Evolutionary conservation across 2,329 filamentous ascomycete species (phyloP).

Genomic region (Colletotrichum sublineola): DNA sequence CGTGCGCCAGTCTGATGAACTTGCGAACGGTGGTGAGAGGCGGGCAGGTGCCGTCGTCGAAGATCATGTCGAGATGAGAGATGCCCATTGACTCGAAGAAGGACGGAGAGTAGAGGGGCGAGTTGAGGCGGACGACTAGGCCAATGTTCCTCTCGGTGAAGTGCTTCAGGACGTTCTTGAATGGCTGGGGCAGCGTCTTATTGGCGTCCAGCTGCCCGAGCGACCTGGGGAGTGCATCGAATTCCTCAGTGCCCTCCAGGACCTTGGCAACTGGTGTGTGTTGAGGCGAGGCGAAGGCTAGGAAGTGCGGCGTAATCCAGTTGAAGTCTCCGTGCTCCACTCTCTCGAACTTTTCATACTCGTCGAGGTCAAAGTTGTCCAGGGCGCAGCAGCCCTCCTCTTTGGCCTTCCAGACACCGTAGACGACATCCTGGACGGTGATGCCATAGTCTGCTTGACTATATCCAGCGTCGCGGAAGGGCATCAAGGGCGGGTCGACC

Average conservation of each 20-base stretch:
- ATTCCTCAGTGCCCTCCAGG: conserved; percentile 78
- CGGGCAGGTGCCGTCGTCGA: conserved; percentile 97
- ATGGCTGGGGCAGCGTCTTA: conserved; percentile 82
- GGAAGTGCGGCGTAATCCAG: conserved; percentile 95
- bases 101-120: conserved; percentile 94
- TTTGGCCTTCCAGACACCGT: conserved; percentile 98
- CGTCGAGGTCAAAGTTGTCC: conserved; percentile 94
- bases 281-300: conserved; percentile 96
- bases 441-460: conserved; percentile 97
- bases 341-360: conserved; percentile 95
- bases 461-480: conserved; percentile 97
- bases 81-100: conserved; percentile 97
- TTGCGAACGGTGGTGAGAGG: conserved; percentile 89
- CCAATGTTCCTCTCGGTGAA: conserved; percentile 91
- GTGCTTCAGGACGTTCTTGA: conserved; percentile 95
- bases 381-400: conserved; percentile 92
- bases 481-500: conserved; percentile 97
- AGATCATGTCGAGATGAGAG: conserved; percentile 98
- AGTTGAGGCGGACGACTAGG: conserved; percentile 94
- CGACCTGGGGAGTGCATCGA: conserved; percentile 79
- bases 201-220: conserved; percentile 78
- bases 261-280: conserved; percentile 82
- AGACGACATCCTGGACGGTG: conserved; percentile 96
- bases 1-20: conserved; percentile 94
- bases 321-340: conserved; percentile 99